Base-by-base conservation (phyloP, 805 yeast species). In the Metschnikowia matae region DNA sequence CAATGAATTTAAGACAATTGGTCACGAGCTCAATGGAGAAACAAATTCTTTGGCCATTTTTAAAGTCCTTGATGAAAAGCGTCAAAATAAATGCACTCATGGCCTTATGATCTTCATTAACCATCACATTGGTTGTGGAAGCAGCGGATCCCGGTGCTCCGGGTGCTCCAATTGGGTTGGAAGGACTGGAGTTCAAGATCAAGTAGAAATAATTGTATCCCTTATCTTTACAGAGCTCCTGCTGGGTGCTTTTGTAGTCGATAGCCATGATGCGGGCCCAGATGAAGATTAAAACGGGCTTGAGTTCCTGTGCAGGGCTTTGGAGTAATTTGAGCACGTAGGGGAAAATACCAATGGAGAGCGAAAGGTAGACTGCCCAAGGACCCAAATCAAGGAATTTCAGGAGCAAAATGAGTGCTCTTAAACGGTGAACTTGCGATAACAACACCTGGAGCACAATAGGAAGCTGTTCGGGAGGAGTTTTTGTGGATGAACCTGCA, bases 221-320 rank as follows among this genome's bases (percentile, higher is more conserved):
- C 61, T 85, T 86, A 62, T 92, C 98, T 60, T 91, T 91, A 55
- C 94, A 80, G 31, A 94, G 77, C 62, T 94, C 99, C 54, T 85
- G 90, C 65, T 94, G 99, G 3, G 96, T 89, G 61, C 87, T 85
- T 56, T 82, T 80, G 64, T 87, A 85, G 67, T 92, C 98, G 21
- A 94, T 95, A 2, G 97, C 91, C 94, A 94, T 89, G 20, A 94
- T 89, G 57, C 98, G 77, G 0, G 98, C 96, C 99, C 99, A 94
- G 48, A 94, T 94, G 61, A 92, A 94, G 1, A 94, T 94, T 50
- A 94, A 70, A 3, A 92, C 96, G 0, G 98, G 98, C 61, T 90
- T 90, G 52, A 94, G 74, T 62, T 94, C 98, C 26, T 89, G 95
- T 0, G 98, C 97, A 0, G 98, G 98, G 52, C 95, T 85, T 64